Percentiles rank a stretch among this genome's conserved stretches.
Conservation (phyloP, 768 basidiomycete genomes). For the Amylocystis lapponica region DNA sequence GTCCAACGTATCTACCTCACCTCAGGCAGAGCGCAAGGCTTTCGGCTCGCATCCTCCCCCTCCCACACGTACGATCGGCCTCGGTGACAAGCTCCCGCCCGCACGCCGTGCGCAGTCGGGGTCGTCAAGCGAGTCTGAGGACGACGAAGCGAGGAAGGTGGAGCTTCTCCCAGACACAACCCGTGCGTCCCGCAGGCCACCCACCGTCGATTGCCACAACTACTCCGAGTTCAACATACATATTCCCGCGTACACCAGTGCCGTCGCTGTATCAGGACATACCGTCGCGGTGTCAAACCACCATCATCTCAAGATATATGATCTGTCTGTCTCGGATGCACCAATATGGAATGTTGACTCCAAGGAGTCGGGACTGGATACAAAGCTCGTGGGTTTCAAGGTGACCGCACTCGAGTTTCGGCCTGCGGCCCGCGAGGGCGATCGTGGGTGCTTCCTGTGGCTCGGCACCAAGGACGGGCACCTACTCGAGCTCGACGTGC, state of each 20-base stretch:
- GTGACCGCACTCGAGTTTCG: constrained; percentile 79
- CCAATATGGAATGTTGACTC: constrained; percentile 52
- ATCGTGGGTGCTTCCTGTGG: constrained; percentile 70
- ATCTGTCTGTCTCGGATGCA: constrained; percentile 42
- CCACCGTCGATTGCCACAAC: constrained; percentile 25
- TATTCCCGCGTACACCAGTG: constrained; percentile 48
- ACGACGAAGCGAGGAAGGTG: constrained; percentile 36
- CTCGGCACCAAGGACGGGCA: constrained; percentile 88
- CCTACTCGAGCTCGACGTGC: constrained; percentile 75
- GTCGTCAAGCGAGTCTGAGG: constrained; percentile 46
- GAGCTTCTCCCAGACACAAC: constrained; percentile 66
- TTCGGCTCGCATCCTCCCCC: constrained; percentile 49
- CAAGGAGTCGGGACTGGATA: constrained; percentile 46
- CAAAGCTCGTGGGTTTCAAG: constrained; percentile 55
- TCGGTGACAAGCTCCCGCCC: constrained; percentile 66
- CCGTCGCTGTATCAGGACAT: constrained; percentile 51
- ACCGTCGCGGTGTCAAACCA: constrained; percentile 51
- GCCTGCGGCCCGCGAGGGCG: constrained; percentile 36
- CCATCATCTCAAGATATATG: constrained; percentile 60
- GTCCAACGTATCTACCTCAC: neutral
- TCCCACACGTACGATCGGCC: constrained; percentile 66
- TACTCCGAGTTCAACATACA: constrained; percentile 47
- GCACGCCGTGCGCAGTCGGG: constrained; percentile 35
- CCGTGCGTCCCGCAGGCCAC: constrained; percentile 54
- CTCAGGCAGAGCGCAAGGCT: constrained; percentile 18